Evolutionary conservation across 179 eudicot genomes (phyloP).

Genomic region (Heliamphora pulchella): DNA sequence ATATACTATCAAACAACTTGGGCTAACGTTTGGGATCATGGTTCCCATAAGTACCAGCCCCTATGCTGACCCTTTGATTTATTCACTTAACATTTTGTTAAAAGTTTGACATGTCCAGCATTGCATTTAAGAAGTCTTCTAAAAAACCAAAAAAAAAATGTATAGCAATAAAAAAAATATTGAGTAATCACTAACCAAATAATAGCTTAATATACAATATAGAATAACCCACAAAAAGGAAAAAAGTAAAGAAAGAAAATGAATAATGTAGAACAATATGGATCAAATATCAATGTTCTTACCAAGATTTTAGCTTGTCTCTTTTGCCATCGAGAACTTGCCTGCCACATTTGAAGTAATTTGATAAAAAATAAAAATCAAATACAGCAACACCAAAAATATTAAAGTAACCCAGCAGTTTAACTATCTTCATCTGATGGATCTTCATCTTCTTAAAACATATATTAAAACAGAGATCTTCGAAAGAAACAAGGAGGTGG

Average conservation of each 20-base stretch:
- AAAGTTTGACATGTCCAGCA: background rate
- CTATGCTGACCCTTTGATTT: background rate
- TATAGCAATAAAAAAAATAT: background rate
- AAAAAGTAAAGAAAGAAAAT: background rate
- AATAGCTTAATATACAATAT: background rate
- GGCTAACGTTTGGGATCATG: background rate
- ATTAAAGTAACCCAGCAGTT: background rate
- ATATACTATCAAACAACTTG: background rate
- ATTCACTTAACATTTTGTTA: background rate
- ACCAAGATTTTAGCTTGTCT: conserved; percentile 80
- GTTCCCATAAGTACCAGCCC: background rate
- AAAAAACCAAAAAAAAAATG: background rate
- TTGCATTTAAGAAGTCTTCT: background rate
- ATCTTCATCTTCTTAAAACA: background rate
- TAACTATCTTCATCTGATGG: background rate
- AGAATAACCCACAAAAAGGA: background rate
- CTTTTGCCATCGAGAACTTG: conserved; percentile 82
- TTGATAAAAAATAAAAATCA: background rate
- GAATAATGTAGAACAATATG: too few relatives aligned
- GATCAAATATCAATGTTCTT: conserved; percentile 21
- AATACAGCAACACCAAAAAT: background rate
- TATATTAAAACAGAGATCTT: background rate
- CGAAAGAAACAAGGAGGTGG: background rate
- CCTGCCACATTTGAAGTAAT: conserved; percentile 38
- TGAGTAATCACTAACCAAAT: background rate